phyloP scores from a whole-genome alignment of 441 rosid genomes.

The Adansonia madagascariensis region DNA sequence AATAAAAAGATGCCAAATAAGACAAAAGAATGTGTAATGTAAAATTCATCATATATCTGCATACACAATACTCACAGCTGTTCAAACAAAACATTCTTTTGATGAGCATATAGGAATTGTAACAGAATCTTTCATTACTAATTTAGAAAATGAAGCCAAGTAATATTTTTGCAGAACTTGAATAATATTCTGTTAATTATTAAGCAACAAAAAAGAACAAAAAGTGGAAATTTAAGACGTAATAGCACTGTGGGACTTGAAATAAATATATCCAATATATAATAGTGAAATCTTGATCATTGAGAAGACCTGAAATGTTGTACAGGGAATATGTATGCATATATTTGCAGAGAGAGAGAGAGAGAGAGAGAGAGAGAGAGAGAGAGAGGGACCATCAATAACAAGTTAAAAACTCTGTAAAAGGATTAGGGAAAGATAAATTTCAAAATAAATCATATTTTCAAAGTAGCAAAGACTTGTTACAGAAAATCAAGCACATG shows the following conservation, averaged over 20 bases:
- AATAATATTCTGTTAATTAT: not conserved
- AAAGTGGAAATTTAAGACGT: slow-evolving; percentile 14
- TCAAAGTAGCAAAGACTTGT: not conserved
- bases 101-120: not conserved
- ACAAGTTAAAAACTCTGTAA: not conserved
- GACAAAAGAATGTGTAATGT: not conserved
- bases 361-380: too few species aligned
- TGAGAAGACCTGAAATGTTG: not conserved
- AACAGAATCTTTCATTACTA: not conserved
- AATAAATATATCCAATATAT: slow-evolving; percentile 5
- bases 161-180: not conserved
- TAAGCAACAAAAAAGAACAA: slow-evolving; percentile 1
- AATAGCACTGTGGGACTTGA: not conserved
- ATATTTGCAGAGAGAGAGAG: not conserved
- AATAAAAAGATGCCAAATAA: slow-evolving; percentile 18
- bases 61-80: not conserved
- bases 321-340: not conserved
- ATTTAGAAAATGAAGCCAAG: not conserved
- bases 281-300: slow-evolving; percentile 12
- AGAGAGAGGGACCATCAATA: not conserved
- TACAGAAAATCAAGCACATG: slow-evolving; percentile 18
- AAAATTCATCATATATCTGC: not conserved
- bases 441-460: slow-evolving; percentile 1
- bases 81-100: slow-evolving; percentile 14
- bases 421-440: not conserved